Base-by-base conservation (phyloP, 371 early-diverging fungal genomes). In the Mucor circinelloides region DNA sequence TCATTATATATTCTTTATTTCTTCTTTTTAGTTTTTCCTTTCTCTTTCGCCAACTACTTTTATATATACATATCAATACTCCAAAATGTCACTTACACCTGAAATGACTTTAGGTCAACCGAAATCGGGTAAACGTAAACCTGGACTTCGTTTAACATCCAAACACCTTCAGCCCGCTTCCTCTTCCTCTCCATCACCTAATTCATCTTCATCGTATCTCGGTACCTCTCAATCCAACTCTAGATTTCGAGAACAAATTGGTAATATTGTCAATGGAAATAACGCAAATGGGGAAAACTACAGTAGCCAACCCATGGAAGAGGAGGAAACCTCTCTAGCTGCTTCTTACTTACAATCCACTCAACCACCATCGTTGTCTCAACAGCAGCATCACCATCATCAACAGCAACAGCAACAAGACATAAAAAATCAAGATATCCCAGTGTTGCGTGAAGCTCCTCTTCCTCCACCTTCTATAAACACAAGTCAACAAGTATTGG, bases 371-470 rank as follows among this genome's bases (percentile, higher is more conserved):
- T 52, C 52, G 25, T 0, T 40, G 40, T 17, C 40, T 40, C 40
- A 40, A 10, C 40, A 40, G 17, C 40, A 40, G 0, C 36, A 13
- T 36, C 40, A 40, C 3, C 55, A 60, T 8, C 58, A 66, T n/a
- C 56, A 61, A 30, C 42, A 32, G 6, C 59, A 58, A 10, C 59
- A 60, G 25, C 54, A 60, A 62, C 55, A 66, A 32, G 66, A 56
- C 48, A 9, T 67, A 44, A 61, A 57, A 15, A 70, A 67, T 8
- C 58, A 61, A 19, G 58, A 66, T 30, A 67, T 68, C 0, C 75
- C 79, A 1, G 79, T 75, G 7, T 67, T 78, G 50, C 75, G 77
- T 30, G 79, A 78, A 61, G 65, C 79, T 13, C 79, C 82, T 42
- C 62, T 72, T 28, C 78, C 81, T 17, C 81, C 81, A 57, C 52